Evolutionary conservation across 2,329 filamentous ascomycete species (phyloP).

Genomic region (Magnaporthiopsis poae): DNA sequence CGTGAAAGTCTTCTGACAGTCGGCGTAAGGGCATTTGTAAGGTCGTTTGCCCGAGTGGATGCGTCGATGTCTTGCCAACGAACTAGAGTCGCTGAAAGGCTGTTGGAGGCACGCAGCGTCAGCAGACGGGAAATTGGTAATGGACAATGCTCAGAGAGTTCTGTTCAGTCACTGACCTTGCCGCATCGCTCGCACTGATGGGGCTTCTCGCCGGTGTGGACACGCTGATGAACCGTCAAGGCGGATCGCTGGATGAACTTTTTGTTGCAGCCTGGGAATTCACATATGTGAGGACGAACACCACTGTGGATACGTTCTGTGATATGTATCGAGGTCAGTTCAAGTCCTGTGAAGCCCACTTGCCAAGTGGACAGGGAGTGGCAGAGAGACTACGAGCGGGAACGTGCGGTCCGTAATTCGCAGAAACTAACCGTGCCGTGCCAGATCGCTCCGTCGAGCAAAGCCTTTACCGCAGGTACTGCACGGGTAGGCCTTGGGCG

Average conservation of each 20-base stretch:
- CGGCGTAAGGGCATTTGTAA: conserved; percentile 93
- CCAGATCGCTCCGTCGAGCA: conserved; percentile 83
- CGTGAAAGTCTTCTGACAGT: conserved; percentile 98
- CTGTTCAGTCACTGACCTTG: conserved; percentile 54
- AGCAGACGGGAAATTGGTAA: background rate
- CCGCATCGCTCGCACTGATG: conserved; percentile 95
- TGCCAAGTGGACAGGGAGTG: background rate
- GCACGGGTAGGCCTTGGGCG: conserved; percentile 70
- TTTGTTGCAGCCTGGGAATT: conserved; percentile 79
- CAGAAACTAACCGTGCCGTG: conserved; percentile 69
- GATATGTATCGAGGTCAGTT: conserved; percentile 18
- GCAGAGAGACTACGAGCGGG: background rate
- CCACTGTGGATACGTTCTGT: conserved; percentile 92
- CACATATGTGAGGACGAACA: conserved; percentile 82
- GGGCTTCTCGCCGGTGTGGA: conserved; percentile 96
- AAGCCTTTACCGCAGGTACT: conserved; percentile 85
- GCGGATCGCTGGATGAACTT: conserved; percentile 96
- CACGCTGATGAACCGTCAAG: conserved; percentile 85
- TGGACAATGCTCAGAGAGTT: no score
- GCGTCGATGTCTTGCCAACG: conserved; percentile 80
- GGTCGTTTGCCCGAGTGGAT: conserved; percentile 93
- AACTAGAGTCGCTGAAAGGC: conserved; percentile 95
- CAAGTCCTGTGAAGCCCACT: background rate
- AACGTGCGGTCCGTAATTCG: conserved; percentile 1
- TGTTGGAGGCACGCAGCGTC: conserved; percentile 27